Percentiles rank a stretch among this genome's conserved stretches.
Conservation (phyloP, 78 protist genomes). For the Chrysochromulina tobinii region DNA sequence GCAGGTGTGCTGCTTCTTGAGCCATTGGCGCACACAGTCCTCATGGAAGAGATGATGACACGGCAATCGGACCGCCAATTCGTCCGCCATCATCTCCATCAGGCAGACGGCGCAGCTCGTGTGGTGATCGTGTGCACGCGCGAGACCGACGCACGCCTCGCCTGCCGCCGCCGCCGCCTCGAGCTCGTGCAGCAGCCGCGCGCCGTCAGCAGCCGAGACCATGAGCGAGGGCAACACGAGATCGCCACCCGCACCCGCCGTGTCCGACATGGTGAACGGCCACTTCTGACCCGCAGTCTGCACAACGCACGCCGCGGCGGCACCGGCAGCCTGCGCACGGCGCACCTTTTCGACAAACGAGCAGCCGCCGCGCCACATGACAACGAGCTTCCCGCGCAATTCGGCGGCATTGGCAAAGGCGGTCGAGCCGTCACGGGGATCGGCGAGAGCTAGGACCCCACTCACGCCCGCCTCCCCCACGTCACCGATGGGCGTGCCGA, state of each 20-base stretch:
- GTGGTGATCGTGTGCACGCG: neutral
- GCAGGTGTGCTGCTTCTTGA: conserved; percentile 6
- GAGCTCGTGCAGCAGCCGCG: too few relatives aligned
- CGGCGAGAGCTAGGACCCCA: neutral
- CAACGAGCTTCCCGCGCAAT: neutral
- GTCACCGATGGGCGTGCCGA: neutral
- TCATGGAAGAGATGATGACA: conserved; percentile 44
- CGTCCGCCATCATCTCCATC: neutral
- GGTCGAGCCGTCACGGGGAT: neutral
- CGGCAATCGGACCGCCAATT: conserved; percentile 9
- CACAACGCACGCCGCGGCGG: neutral
- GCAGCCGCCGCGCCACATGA: conserved; percentile 22
- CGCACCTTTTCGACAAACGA: conserved; percentile 9
- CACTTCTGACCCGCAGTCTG: neutral
- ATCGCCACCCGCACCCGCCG: neutral
- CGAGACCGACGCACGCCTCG: neutral
- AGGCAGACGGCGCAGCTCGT: neutral
- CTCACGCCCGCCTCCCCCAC: neutral
- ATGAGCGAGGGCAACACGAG: neutral
- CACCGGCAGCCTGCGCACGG: neutral
- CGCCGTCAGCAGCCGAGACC: neutral
- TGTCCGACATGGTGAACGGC: conserved; percentile 7
- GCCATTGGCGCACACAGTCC: conserved; percentile 48
- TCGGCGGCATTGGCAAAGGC: neutral
- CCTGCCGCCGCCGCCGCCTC: neutral